Evolutionary conservation across 2,329 filamentous ascomycete species (phyloP).

Genomic region (Bipolaris gigantea): DNA sequence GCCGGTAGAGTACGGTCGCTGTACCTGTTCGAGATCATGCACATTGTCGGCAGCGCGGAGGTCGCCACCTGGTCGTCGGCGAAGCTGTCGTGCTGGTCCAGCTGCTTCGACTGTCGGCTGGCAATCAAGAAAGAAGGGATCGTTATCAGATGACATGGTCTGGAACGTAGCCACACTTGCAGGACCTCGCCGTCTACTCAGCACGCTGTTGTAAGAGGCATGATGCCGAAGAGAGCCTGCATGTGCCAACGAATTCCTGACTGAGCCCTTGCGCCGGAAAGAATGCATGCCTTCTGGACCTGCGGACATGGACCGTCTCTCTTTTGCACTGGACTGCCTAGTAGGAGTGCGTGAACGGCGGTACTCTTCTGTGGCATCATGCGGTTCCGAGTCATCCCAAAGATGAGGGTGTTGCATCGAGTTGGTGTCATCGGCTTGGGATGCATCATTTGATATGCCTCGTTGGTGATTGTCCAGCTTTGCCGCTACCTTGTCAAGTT

Average conservation of each 20-base stretch:
- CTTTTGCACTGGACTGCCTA: slow-evolving; percentile 23
- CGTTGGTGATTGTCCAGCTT: slow-evolving; percentile 10
- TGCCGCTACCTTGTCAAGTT: slow-evolving; percentile 11
- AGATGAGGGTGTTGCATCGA: slow-evolving; percentile 26
- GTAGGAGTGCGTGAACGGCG: slow-evolving; percentile 23
- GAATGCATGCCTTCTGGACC: slow-evolving; percentile 39
- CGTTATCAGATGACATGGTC: slow-evolving; percentile 47
- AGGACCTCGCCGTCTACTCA: slow-evolving; percentile 55
- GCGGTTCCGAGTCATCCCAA: slow-evolving; percentile 18
- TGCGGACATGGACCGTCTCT: slow-evolving; percentile 37
- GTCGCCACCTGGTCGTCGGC: slow-evolving; percentile 54
- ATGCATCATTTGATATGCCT: slow-evolving; percentile 24
- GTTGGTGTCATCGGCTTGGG: slow-evolving; percentile 13
- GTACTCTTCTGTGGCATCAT: slow-evolving; percentile 16
- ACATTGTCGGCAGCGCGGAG: slow-evolving; percentile 52
- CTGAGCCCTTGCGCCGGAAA: slow-evolving; percentile 40
- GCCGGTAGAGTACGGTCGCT: slow-evolving; percentile 53
- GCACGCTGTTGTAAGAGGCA: slow-evolving; percentile 63
- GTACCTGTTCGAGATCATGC: slow-evolving; percentile 48
- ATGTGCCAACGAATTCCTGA: slow-evolving; percentile 32
- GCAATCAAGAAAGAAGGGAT: slow-evolving; percentile 45
- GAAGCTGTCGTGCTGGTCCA: slow-evolving; percentile 45
- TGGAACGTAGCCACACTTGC: slow-evolving; percentile 62
- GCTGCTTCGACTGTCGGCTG: slow-evolving; percentile 25
- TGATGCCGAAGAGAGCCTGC: slow-evolving; percentile 55